Conservation (phyloP, 2,329 filamentous ascomycete genomes). For the Aspergillus tanneri region DNA sequence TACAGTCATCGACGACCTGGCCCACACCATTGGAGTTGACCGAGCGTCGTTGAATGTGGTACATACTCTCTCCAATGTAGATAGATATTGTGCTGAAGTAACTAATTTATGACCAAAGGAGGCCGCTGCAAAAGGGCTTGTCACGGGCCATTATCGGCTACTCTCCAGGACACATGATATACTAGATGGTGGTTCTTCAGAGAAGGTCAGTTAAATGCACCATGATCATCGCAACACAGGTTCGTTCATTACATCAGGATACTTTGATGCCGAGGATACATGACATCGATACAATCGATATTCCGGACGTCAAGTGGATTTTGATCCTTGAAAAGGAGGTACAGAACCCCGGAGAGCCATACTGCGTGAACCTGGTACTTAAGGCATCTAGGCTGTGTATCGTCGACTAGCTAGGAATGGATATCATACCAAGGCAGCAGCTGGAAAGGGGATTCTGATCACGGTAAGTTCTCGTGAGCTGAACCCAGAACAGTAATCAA, state of each 20-base stretch:
- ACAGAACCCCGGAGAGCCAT: not conserved
- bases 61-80: too few species aligned
- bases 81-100: too few species aligned
- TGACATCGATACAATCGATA: conserved; percentile 46
- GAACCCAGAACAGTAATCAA: not conserved
- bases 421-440: conserved; percentile 45
- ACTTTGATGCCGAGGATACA: conserved; percentile 52
- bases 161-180: conserved; percentile 20
- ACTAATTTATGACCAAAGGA: conserved; percentile 30
- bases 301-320: conserved; percentile 55
- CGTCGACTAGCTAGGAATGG: conserved; percentile 53
- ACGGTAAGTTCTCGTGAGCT: conserved; percentile 46
- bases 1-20: conserved; percentile 60
- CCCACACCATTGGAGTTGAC: conserved; percentile 58
- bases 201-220: conserved; percentile 23
- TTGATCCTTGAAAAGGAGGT: conserved; percentile 65
- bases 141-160: conserved; percentile 36
- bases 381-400: conserved; percentile 55
- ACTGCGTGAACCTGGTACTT: not conserved
- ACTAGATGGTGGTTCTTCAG: conserved; percentile 42
- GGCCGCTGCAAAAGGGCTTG: conserved; percentile 46
- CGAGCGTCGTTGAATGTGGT: conserved; percentile 59
- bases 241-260: conserved; percentile 41
- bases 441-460: conserved; percentile 53
- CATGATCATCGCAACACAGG: not conserved